Percentiles rank a stretch among this genome's conserved stretches.
These are phyloP conservation scores for Trametes polyzona DNA, from an alignment of 1,284 basidiomycete species.

Conservation along the genomic window DNA sequence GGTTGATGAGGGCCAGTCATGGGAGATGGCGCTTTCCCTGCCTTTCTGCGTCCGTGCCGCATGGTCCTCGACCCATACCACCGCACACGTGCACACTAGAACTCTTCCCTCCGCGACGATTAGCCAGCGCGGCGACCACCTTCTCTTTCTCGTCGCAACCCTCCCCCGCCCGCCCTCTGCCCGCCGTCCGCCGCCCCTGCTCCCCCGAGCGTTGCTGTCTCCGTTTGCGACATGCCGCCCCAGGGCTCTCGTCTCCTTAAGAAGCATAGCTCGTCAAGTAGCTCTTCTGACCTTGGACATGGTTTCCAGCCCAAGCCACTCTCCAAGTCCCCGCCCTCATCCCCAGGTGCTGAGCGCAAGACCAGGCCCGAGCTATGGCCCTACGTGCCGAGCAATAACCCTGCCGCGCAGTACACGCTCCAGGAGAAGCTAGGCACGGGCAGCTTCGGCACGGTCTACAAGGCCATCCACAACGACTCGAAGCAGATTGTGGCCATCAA, in stretches of 20 bases:
- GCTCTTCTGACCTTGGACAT: constrained; percentile 31
- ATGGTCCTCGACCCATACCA: constrained; percentile 19
- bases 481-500: constrained; percentile 97
- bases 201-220: constrained; percentile 17
- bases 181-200: too few relatives aligned
- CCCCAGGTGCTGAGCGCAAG: constrained; percentile 46
- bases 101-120: constrained; percentile 20
- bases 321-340: constrained; percentile 52
- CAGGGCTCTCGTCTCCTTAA: constrained; percentile 34
- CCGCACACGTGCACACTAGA: constrained; percentile 30
- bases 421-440: constrained; percentile 98
- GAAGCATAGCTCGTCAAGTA: constrained; percentile 31
- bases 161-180: constrained; percentile 15
- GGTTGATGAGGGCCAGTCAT: constrained; percentile 25
- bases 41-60: constrained; percentile 20
- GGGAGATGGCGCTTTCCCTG: constrained; percentile 20
- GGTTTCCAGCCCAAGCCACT: constrained; percentile 46
- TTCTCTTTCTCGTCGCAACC: constrained; percentile 16
- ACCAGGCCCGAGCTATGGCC: constrained; percentile 63
- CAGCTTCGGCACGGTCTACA: constrained; percentile 96
- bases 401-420: constrained; percentile 88
- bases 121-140: constrained; percentile 9
- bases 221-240: constrained; percentile 27
- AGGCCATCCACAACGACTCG: constrained; percentile 93
- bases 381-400: constrained; percentile 69